These are phyloP conservation scores for Colletotrichum tropicicola DNA, from an alignment of 2,329 filamentous ascomycete genomes.

Conservation along the genomic window DNA sequence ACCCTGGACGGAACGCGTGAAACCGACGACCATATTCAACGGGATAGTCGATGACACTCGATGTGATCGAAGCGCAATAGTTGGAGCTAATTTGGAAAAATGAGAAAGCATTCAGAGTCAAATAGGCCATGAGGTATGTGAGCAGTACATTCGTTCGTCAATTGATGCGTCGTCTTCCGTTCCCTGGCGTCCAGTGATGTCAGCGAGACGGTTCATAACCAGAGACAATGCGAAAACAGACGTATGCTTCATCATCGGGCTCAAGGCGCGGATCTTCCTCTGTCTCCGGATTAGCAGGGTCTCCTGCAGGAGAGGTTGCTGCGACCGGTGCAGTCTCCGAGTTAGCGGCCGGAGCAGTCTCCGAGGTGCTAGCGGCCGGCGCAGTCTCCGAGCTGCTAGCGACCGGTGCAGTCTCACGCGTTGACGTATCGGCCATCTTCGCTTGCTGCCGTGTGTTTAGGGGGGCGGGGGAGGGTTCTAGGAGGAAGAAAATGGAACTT, in stretches of 20 bases:
- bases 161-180: not conserved
- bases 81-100: not conserved
- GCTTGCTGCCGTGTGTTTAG: no score
- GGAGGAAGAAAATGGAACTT: no score
- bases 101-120: not conserved
- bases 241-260: not conserved
- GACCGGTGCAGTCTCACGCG: no score
- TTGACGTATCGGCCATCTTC: no score
- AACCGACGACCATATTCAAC: slow-evolving; percentile 13
- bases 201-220: not conserved
- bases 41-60: slow-evolving; percentile 2
- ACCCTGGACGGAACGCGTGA: slow-evolving; percentile 14
- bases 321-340: no score
- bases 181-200: not conserved
- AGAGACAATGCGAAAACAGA: not conserved
- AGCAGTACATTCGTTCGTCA: not conserved
- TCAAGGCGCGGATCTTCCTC: not conserved
- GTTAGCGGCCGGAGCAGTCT: not conserved
- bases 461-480: no score
- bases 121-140: not conserved
- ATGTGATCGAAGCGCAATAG: not conserved
- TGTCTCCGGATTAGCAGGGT: not conserved
- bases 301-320: no score
- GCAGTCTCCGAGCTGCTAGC: no score
- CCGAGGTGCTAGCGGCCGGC: no score